Percentiles rank a stretch among this genome's conserved stretches.
phyloP scores from a whole-genome alignment of 805 yeast genomes.

The Tetrapisispora nanseiensis region DNA sequence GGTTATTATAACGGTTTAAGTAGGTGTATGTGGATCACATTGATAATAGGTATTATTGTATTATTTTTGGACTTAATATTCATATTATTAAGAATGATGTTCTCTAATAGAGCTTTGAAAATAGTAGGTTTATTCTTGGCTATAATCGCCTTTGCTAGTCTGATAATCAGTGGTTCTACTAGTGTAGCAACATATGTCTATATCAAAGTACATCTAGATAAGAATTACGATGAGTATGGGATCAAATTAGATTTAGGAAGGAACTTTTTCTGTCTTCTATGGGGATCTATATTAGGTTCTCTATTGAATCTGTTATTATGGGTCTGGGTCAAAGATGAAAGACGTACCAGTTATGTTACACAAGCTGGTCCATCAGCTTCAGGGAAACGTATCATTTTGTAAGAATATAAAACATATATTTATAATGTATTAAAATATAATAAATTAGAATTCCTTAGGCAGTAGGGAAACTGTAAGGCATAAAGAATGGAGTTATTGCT shows the following conservation, averaged over 20 bases:
- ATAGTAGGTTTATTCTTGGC: slow-evolving; percentile 39
- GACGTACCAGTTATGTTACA: slow-evolving; percentile 8
- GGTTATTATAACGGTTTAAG: slow-evolving; percentile 38
- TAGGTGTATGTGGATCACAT: slow-evolving; percentile 49
- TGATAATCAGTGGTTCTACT: slow-evolving; percentile 41
- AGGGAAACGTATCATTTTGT: slow-evolving; percentile 7
- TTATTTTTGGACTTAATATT: slow-evolving; percentile 35
- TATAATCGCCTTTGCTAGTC: slow-evolving; percentile 31
- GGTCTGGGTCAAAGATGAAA: slow-evolving; percentile 19
- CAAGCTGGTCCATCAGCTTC: slow-evolving; percentile 5
- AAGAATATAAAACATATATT: background rate
- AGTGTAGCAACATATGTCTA: slow-evolving; percentile 53
- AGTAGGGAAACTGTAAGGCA: too few species aligned
- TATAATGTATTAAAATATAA: background rate
- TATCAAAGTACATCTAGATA: slow-evolving; percentile 43
- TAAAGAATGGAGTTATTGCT: too few species aligned
- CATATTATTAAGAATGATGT: slow-evolving; percentile 25
- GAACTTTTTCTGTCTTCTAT: slow-evolving; percentile 47
- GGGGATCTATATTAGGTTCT: slow-evolving; percentile 51
- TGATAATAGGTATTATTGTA: slow-evolving; percentile 40
- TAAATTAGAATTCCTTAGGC: too few species aligned
- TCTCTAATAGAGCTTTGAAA: slow-evolving; percentile 38
- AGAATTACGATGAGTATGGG: slow-evolving; percentile 41
- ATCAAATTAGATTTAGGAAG: slow-evolving; percentile 41
- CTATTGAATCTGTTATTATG: slow-evolving; percentile 34